Percentiles rank a stretch among this genome's conserved stretches.
These are phyloP conservation scores for Aureobasidium sp. DNA, from an alignment of 2,329 filamentous ascomycete genomes.

Conservation along the genomic window DNA sequence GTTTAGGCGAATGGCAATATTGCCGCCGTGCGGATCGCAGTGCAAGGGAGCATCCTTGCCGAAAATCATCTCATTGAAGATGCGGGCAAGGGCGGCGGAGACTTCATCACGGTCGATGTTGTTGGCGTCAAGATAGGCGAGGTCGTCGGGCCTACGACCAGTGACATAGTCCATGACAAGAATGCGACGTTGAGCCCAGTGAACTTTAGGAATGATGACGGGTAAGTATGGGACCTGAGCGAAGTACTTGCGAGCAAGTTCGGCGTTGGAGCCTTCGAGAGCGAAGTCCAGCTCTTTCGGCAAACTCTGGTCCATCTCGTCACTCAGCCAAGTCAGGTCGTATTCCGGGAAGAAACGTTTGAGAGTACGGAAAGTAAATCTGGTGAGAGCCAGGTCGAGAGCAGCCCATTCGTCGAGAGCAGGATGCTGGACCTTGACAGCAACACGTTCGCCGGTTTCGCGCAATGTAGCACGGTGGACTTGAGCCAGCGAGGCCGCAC, in stretches of 20 bases:
- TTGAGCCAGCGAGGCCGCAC: slow-evolving; percentile 88
- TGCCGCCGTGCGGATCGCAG: slow-evolving; percentile 95
- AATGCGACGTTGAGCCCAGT: slow-evolving; percentile 84
- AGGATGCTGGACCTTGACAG: slow-evolving; percentile 95
- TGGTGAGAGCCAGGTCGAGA: slow-evolving; percentile 77
- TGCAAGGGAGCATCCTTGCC: slow-evolving; percentile 81
- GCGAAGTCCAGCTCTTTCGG: slow-evolving; percentile 88
- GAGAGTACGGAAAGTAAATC: slow-evolving; percentile 80
- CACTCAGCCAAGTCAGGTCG: slow-evolving; percentile 89
- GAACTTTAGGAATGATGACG: slow-evolving; percentile 77
- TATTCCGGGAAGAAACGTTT: slow-evolving; percentile 96
- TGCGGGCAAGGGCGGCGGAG: slow-evolving; percentile 76
- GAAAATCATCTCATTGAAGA: slow-evolving; percentile 99
- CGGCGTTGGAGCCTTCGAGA: slow-evolving; percentile 78
- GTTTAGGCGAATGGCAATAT: slow-evolving; percentile 85
- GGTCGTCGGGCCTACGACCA: slow-evolving; percentile 79
- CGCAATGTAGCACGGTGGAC: slow-evolving; percentile 83
- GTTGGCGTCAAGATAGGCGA: slow-evolving; percentile 76
- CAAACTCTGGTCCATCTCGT: slow-evolving; percentile 85
- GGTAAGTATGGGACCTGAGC: slow-evolving; percentile 65
- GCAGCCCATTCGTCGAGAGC: slow-evolving; percentile 81
- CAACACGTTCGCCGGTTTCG: slow-evolving; percentile 76
- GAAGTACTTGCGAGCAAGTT: slow-evolving; percentile 74
- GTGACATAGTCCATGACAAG: slow-evolving; percentile 92
- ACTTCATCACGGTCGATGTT: slow-evolving; percentile 93